Evolutionary conservation across 2,329 filamentous ascomycete species (phyloP), one percentile per base, ranked within the genome.

Genomic region (Cladosporium sp.): DNA sequence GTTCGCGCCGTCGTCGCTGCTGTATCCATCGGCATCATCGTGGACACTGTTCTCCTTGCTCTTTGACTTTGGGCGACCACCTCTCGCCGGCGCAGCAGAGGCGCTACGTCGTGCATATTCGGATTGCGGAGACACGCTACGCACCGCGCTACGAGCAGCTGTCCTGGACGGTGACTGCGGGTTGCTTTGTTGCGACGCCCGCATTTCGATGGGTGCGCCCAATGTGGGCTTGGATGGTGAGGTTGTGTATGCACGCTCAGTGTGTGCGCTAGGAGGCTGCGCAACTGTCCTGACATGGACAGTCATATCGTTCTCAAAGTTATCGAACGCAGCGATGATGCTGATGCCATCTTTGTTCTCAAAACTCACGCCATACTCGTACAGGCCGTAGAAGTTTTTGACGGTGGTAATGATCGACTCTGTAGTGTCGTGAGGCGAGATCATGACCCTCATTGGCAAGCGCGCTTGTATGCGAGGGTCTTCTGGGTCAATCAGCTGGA

Each of bases 321-420:
- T 99, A 72, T 97, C 92, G 70, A 96, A 96, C 54, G 89, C 84
- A 57, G 92, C 90, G 70, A 99, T 97, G 64, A 99, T 82, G 54
- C 88, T 95, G 64, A 88, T 92, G 63, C 89, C 89, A 62, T 86
- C 77, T 57, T 88, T 83, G 69, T 97, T 92, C 72, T 97, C 92
- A 65, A 99, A 97, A 73, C 89, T 95, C 65, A 99, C 86, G 58
- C 93, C 91, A 43, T 72, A 84, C 58, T 92, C 88, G 69, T 96
- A 96, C 59, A 99, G 80, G 54, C 93, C 93, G 68, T 96, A 97
- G 74, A 97, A 97, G 76, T 96, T 97, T 80, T 96, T 97, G 65
- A 97, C 92, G 1, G 93, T 97, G 12, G 90, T 93, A 57, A 97
- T 89, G 73, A 99, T 99, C 30, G 91, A 96, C 67, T 97, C 92